Evolutionary conservation across 768 basidiomycete genomes (phyloP).

Genomic region (Gloeostereum incarnatum): DNA sequence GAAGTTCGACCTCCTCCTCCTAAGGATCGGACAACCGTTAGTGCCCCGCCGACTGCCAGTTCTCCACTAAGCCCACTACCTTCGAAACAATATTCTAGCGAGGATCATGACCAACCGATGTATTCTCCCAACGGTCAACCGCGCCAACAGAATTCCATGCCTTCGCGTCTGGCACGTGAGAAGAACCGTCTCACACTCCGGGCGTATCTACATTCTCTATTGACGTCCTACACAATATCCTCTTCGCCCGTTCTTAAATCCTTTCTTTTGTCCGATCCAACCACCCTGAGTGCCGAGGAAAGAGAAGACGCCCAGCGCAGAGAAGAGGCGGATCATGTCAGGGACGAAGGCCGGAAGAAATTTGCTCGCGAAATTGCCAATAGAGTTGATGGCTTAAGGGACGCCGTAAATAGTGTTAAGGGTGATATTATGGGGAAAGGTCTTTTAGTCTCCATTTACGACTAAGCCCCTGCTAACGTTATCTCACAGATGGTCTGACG

Average conservation of each 20-base stretch:
- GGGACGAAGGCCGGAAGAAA: slow-evolving; percentile 80
- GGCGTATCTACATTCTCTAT: slow-evolving; percentile 79
- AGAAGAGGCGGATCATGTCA: slow-evolving; percentile 80
- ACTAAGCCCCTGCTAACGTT: not conserved
- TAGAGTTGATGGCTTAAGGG: slow-evolving; percentile 79
- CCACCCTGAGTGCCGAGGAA: slow-evolving; percentile 60
- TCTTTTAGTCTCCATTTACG: slow-evolving; percentile 15
- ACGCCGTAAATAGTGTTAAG: slow-evolving; percentile 79
- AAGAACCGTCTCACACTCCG: slow-evolving; percentile 94
- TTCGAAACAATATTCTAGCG: slow-evolving; percentile 9
- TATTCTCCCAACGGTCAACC: slow-evolving; percentile 13
- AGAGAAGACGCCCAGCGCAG: slow-evolving; percentile 66
- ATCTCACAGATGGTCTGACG: slow-evolving; percentile 69
- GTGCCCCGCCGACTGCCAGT: slow-evolving; percentile 26
- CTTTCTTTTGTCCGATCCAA: slow-evolving; percentile 77
- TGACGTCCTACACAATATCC: slow-evolving; percentile 63
- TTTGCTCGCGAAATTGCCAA: slow-evolving; percentile 84
- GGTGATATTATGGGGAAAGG: slow-evolving; percentile 89
- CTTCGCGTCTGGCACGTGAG: slow-evolving; percentile 68
- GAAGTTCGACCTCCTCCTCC: slow-evolving; percentile 75
- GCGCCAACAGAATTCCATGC: slow-evolving; percentile 9
- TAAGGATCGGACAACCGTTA: slow-evolving; percentile 77
- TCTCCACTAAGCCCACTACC: slow-evolving; percentile 20
- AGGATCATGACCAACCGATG: slow-evolving; percentile 8
- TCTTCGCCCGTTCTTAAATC: slow-evolving; percentile 80